Base-by-base conservation (phyloP, 2,329 filamentous ascomycete species). In the Colletotrichum neosansevieriae region DNA sequence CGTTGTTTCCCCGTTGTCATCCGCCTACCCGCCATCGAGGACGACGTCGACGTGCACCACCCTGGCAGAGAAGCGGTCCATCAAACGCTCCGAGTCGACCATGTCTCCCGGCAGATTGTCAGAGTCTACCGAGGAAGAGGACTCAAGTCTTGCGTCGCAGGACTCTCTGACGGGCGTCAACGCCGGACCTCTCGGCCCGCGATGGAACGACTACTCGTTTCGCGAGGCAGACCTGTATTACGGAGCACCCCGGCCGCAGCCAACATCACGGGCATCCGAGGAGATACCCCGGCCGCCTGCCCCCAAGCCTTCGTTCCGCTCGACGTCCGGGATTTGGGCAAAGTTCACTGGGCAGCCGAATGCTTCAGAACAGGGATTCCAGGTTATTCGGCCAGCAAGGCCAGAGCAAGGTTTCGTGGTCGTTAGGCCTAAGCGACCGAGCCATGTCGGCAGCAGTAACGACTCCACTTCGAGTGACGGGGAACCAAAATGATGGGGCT, bases 181-280 rank as follows among this genome's bases (percentile, higher is more conserved):
- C 2, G 49, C 45, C 19, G 60, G 42, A 4, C 64, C 71, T 3
- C 67, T 76, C 13, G 74, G 73, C 21, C 73, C 74, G 24, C 66
- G 73, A 7, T 75, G 74, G 59, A 73, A 74, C 7, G 78, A 80
- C 58, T 80, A 80, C 45, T 79, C 78, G 0, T 76, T 80, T 19
- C 74, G 78, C 11, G 79, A 80, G 60, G 74, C 75, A 0, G 78
- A 80, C 51, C 68, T 79, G 10, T 79, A 77, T 51, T 80, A 79
- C 50, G 51, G 59, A 17, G 50, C 4, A 24, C 24, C 36, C 6
- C 54, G 42, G 11, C 57, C 57, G n/a, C 32, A 11, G 21, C 49
- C 40, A 11, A 29, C 12, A 7, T 36, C 40, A 12, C 34, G 61
- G 34, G 61, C 65, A 9, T 59, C 61, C 4, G 65, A 65, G 17